phyloP scores from a whole-genome alignment of 2,329 filamentous ascomycete genomes.

The Venturia effusa region DNA sequence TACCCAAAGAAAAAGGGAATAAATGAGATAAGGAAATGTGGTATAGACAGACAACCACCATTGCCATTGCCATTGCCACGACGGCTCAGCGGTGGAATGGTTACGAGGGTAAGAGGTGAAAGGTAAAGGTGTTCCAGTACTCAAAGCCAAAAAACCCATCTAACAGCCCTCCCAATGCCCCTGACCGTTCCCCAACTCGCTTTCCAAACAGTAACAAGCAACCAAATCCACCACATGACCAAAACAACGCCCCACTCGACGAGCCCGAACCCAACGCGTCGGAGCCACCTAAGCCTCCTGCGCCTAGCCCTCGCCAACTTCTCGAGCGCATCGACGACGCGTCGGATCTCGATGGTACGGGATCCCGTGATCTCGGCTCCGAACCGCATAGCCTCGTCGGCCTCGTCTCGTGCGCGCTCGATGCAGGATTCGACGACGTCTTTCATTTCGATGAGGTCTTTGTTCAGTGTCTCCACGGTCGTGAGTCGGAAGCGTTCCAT shows the following conservation, averaged over 20 bases:
- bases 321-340: constrained; percentile 65
- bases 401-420: constrained; percentile 19
- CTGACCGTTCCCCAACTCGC: constrained; percentile 52
- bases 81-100: too few relatives aligned
- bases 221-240: constrained; percentile 91
- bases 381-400: constrained; percentile 71
- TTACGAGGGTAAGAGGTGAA: too few relatives aligned
- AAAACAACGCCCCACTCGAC: constrained; percentile 83
- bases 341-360: constrained; percentile 70
- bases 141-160: constrained; percentile 71
- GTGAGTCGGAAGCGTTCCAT: constrained; percentile 32
- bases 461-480: constrained; percentile 39
- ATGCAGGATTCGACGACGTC: not conserved
- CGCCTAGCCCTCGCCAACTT: constrained; percentile 59
- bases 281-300: constrained; percentile 62
- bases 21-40: too few relatives aligned
- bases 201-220: constrained; percentile 68
- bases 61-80: too few relatives aligned
- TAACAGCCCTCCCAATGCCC: constrained; percentile 48
- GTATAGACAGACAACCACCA: too few relatives aligned
- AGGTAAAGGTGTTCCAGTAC: too few relatives aligned
- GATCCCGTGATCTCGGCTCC: constrained; percentile 64
- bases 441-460: not conserved
- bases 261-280: constrained; percentile 65
- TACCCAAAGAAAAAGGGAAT: too few relatives aligned